These are phyloP conservation scores for Mikania micrantha DNA, from an alignment of 129 eudicot species.

Conservation along the genomic window DNA sequence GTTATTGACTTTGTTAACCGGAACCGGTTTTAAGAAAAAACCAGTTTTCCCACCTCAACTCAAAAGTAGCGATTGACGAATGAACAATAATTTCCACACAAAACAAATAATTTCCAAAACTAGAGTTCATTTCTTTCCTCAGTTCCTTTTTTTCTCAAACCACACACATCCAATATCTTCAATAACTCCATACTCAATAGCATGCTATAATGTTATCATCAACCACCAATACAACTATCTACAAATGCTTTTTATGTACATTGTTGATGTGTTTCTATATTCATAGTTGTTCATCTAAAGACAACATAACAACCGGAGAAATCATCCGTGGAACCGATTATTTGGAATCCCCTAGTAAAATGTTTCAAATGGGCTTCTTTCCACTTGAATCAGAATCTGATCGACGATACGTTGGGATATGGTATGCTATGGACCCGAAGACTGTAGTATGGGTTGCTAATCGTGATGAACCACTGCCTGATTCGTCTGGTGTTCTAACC, in stretches of 20 bases:
- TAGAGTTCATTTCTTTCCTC: neutral
- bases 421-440: slow-evolving; percentile 24
- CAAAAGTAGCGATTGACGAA: slow-evolving; percentile 3
- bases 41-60: no score
- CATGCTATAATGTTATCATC: slow-evolving; percentile 10
- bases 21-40: no score
- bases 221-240: neutral
- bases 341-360: slow-evolving; percentile 24
- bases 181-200: neutral
- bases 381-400: neutral
- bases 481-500: slow-evolving; percentile 10
- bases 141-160: neutral
- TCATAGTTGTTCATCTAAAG: neutral
- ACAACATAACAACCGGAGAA: slow-evolving; percentile 26
- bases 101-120: neutral
- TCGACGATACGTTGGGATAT: slow-evolving; percentile 36
- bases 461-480: slow-evolving; percentile 25
- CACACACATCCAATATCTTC: neutral
- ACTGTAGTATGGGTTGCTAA: slow-evolving; percentile 59
- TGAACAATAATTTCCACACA: slow-evolving; percentile 8
- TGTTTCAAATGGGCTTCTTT: slow-evolving; percentile 45
- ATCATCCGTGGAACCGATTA: slow-evolving; percentile 18
- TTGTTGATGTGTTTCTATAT: neutral
- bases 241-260: slow-evolving; percentile 1
- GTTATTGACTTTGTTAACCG: no score